A percentile compares a stretch with the other conserved stretches of the same genome.
Conservation (phyloP, 2,329 filamentous ascomycete genomes). For the Fusarium tricinctum region DNA sequence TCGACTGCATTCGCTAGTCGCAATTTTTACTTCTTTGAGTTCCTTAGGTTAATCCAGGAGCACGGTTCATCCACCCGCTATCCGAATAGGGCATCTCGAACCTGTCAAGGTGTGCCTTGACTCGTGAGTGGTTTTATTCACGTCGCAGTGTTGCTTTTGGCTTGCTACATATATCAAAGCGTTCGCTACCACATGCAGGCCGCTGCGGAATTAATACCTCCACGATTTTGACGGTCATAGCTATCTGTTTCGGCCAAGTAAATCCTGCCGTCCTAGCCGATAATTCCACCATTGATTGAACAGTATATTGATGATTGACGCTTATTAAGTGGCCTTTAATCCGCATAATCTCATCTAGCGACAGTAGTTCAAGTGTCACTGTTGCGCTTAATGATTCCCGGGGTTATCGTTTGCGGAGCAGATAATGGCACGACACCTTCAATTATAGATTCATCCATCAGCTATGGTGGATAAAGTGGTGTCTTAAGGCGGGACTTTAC, state of each 20-base stretch:
- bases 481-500: not conserved
- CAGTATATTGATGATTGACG: too few relatives aligned
- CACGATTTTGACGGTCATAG: not conserved
- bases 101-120: not conserved
- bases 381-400: not conserved
- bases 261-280: not conserved
- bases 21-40: not conserved
- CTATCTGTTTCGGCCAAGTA: not conserved
- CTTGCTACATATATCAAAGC: conserved; percentile 8
- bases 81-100: conserved; percentile 11
- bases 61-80: conserved; percentile 13
- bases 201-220: not conserved
- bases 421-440: not conserved
- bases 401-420: not conserved
- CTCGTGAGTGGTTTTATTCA: not conserved
- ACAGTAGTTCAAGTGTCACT: not conserved
- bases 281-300: too few relatives aligned
- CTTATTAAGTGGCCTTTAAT: not conserved
- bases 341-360: not conserved
- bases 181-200: conserved; percentile 21
- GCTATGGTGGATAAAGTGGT: not conserved
- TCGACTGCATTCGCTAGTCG: not conserved
- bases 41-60: not conserved
- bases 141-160: not conserved
- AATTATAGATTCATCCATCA: not conserved